Evolutionary conservation across 2,329 filamentous ascomycete species (phyloP).

Genomic region (Ophiostoma novo-ulmi): DNA sequence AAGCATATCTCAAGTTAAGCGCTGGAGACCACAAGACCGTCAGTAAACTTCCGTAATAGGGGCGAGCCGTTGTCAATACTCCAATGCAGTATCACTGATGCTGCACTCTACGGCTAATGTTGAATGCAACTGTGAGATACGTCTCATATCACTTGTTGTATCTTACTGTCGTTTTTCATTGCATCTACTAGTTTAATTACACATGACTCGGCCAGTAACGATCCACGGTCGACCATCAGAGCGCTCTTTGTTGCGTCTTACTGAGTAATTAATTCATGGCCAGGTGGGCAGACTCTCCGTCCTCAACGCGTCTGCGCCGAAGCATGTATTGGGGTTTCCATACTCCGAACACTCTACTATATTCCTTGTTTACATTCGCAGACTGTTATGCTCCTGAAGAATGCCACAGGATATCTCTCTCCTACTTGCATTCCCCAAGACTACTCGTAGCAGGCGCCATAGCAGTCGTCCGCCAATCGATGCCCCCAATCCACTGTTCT

Average conservation of each 20-base stretch:
- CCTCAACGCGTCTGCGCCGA: not conserved
- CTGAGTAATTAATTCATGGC: not conserved
- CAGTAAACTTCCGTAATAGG: not conserved
- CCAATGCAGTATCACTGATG: not conserved
- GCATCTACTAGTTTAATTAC: not conserved
- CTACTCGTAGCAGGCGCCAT: not conserved
- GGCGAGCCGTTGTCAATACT: not conserved
- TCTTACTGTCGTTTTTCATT: not conserved
- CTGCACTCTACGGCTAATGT: not conserved
- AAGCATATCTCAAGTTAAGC: conserved; percentile 6
- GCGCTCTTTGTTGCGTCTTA: not conserved
- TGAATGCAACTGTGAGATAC: not conserved
- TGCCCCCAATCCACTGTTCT: not conserved
- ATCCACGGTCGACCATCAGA: not conserved
- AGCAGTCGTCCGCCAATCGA: not conserved
- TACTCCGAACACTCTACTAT: not conserved
- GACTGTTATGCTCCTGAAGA: not conserved
- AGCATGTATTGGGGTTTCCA: not conserved
- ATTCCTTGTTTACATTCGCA: not conserved
- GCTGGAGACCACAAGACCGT: not conserved
- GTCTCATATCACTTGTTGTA: not conserved
- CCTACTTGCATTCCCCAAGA: not conserved
- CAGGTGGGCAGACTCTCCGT: not conserved
- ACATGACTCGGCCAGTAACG: conserved; percentile 7
- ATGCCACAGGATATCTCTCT: not conserved